Percentiles rank a stretch among this genome's conserved stretches.
Conservation (phyloP, 2,329 filamentous ascomycete species). For the Aspergillus bombycis region DNA sequence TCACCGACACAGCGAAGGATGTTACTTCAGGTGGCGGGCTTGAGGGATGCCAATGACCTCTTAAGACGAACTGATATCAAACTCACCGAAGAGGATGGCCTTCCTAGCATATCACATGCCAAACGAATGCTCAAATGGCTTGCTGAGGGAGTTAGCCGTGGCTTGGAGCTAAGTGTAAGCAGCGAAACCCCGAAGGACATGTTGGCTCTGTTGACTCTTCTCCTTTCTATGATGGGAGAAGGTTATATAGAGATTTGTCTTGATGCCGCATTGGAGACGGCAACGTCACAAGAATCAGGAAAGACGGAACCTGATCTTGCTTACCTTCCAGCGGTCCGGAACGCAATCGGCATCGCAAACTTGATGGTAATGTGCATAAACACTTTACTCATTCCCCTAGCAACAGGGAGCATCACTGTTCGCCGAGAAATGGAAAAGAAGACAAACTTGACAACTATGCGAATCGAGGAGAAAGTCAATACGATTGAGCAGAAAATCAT, state of each 20-base stretch:
- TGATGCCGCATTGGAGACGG: slow-evolving; percentile 73
- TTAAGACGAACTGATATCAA: slow-evolving; percentile 81
- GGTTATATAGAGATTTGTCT: slow-evolving; percentile 71
- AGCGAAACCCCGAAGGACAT: slow-evolving; percentile 94
- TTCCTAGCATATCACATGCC: slow-evolving; percentile 79
- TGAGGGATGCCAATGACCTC: slow-evolving; percentile 69
- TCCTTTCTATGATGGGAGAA: slow-evolving; percentile 85
- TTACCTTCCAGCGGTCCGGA: slow-evolving; percentile 77
- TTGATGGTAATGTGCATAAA: slow-evolving; percentile 92
- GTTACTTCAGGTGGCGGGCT: slow-evolving; percentile 83
- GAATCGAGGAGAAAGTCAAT: slow-evolving; percentile 83
- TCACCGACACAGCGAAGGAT: slow-evolving; percentile 86
- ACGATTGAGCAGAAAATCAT: slow-evolving; percentile 69
- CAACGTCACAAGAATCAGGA: slow-evolving; percentile 72
- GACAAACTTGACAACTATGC: slow-evolving; percentile 70
- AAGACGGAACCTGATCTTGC: slow-evolving; percentile 86
- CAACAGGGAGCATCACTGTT: slow-evolving; percentile 86
- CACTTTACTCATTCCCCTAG: slow-evolving; percentile 86
- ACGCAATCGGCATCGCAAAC: slow-evolving; percentile 85
- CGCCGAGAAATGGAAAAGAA: slow-evolving; percentile 87
- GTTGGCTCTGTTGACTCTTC: slow-evolving; percentile 76
- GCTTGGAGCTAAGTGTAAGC: slow-evolving; percentile 84
- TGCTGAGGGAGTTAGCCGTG: slow-evolving; percentile 88
- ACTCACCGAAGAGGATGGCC: slow-evolving; percentile 85
- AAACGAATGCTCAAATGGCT: slow-evolving; percentile 98